Conservation (phyloP, 2,329 filamentous ascomycete species). For the Talaromyces sp. region DNA sequence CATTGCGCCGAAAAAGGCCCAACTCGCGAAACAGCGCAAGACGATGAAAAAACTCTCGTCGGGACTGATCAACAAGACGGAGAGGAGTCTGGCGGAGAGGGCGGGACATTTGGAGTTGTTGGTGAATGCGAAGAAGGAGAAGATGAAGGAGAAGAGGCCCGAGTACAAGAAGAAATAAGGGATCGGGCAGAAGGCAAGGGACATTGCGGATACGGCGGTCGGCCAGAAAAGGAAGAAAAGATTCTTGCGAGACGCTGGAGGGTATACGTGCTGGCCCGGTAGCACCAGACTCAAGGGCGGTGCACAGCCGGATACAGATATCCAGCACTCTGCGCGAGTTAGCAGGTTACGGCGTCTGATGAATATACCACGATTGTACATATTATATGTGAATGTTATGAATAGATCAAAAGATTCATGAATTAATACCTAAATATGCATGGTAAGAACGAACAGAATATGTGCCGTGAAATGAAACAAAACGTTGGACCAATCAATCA, state of each 20-base stretch:
- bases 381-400: background rate
- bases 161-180: constrained; percentile 18
- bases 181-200: too few species aligned
- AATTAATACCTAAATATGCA: background rate
- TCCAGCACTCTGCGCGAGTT: background rate
- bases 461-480: constrained; percentile 8
- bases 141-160: constrained; percentile 35
- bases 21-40: constrained; percentile 58
- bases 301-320: background rate
- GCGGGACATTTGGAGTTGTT: constrained; percentile 69
- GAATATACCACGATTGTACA: constrained; percentile 1
- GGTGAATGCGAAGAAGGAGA: constrained; percentile 62
- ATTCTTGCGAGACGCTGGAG: background rate
- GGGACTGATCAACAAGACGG: constrained; percentile 63
- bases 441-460: constrained; percentile 1
- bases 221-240: background rate
- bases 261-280: background rate
- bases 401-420: background rate
- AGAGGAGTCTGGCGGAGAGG: constrained; percentile 61
- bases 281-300: background rate
- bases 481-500: background rate
- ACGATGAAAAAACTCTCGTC: constrained; percentile 61
- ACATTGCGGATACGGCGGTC: background rate
- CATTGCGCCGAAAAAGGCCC: constrained; percentile 64
- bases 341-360: constrained; percentile 4